Evolutionary conservation across 2,329 filamentous ascomycete species (phyloP), one percentile per base, ranked within the genome.

Genomic region (Penicillium sp.): DNA sequence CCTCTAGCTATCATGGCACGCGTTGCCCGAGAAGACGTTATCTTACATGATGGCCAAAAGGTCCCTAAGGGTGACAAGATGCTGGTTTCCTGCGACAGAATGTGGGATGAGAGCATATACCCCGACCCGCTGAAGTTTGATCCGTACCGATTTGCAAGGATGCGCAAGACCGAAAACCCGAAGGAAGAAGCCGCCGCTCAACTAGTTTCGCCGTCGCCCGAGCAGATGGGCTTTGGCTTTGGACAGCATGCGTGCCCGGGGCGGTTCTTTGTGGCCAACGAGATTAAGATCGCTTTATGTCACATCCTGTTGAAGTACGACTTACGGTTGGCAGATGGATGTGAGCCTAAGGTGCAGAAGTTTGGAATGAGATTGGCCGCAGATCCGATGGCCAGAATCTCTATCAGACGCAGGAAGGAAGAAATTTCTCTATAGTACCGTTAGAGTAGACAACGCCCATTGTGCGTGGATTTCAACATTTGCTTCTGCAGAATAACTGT

Each of bases 261-360:
- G 0, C 75, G 82, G 0, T 85, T 85, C 71, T 84, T 84, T 53
- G 81, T 81, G 0, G 77, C 80, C 0, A 75, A 82, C 49, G 81
- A 83, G 64, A 68, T 83, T 9, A 85, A 85, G 65, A 80, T 85
- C 64, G 71, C 83, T 11, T 60, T 83, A 34, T 72, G 79, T 1
- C 75, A 82, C 47, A 62, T 84, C 13, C 60, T 84, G 1, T 65
- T 51, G 24, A 51, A 51, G 16, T 51, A 51, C n/a, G 42, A 51
- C 16, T 46, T 18, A 18, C 18, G 18, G 18, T 18, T 18, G 18
- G 18, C 18, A 18, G 18, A 18, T 18, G 18, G 18, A 2, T 18
- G 18, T 18, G 18, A 2, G 18, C 18, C 18, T 2, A 18, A 18
- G 18, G 18, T 18, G 18, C 18, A 18, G 18, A 18, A 2, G 18